These are phyloP conservation scores for Tephrocybe sp. DNA, from an alignment of 768 basidiomycete species.

Conservation along the genomic window DNA sequence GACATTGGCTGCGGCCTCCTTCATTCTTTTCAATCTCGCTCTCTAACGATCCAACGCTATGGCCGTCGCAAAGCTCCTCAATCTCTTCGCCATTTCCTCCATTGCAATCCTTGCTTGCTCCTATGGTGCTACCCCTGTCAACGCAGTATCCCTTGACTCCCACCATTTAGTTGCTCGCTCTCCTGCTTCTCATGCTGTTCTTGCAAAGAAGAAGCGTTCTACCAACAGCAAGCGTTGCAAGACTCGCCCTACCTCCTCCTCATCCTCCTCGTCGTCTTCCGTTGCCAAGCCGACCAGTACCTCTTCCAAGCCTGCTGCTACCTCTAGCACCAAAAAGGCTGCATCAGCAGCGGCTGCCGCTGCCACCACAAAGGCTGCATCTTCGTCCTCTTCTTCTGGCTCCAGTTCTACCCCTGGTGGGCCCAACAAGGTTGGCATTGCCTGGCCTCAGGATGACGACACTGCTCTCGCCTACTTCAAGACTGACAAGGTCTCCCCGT, in stretches of 20 bases:
- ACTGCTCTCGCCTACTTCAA: slow-evolving; percentile 49
- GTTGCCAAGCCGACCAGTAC: slow-evolving; percentile 17
- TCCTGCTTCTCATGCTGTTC: slow-evolving; percentile 38
- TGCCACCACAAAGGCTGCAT: slow-evolving; percentile 8
- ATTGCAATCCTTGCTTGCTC: slow-evolving; percentile 55
- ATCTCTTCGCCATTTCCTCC: slow-evolving; percentile 55
- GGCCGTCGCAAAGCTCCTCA: slow-evolving; percentile 51
- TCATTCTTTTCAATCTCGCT: slow-evolving; percentile 23
- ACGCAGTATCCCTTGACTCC: slow-evolving; percentile 49
- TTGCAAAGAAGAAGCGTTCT: slow-evolving; percentile 52
- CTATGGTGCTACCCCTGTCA: slow-evolving; percentile 41
- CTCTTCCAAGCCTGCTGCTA: slow-evolving; percentile 3
- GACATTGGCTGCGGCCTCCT: slow-evolving; percentile 24
- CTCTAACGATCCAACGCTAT: slow-evolving; percentile 24
- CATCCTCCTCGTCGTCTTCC: slow-evolving; percentile 12
- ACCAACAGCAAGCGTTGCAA: slow-evolving; percentile 53
- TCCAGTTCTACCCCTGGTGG: slow-evolving; percentile 17
- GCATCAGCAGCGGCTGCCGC: slow-evolving; percentile 14
- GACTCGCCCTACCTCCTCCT: slow-evolving; percentile 37
- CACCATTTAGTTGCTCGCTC: slow-evolving; percentile 41
- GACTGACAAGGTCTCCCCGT: slow-evolving; percentile 42
- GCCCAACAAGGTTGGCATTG: slow-evolving; percentile 55
- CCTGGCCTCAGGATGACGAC: slow-evolving; percentile 61
- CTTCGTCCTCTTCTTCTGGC: slow-evolving; percentile 12
- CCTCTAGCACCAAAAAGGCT: slow-evolving; percentile 11